Percentiles rank a stretch among this genome's conserved stretches.
phyloP scores from a whole-genome alignment of 2,329 filamentous ascomycete genomes.

The Xylariaceae sp. region DNA sequence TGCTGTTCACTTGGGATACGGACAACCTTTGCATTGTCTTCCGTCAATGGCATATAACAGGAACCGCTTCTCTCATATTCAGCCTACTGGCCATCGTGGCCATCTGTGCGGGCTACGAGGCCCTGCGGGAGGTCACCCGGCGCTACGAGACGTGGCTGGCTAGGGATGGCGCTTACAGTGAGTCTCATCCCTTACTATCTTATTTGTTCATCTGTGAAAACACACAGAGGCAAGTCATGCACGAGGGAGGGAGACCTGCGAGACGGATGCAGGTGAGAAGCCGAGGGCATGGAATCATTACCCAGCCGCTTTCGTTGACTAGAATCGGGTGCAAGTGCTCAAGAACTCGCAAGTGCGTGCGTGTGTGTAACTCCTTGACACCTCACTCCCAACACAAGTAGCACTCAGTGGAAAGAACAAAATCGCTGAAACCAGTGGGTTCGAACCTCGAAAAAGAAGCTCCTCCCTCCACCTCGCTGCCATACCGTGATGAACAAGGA shows the following conservation, averaged over 20 bases:
- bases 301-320: too few species aligned
- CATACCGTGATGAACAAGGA: slow-evolving; percentile 11
- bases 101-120: slow-evolving; percentile 90
- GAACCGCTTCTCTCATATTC: slow-evolving; percentile 68
- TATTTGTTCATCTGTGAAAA: too few species aligned
- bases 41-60: slow-evolving; percentile 79
- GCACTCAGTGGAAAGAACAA: slow-evolving; percentile 1
- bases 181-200: too few species aligned
- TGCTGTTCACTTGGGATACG: slow-evolving; percentile 97
- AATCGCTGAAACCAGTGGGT: slow-evolving; percentile 14
- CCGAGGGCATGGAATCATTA: too few species aligned
- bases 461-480: slow-evolving; percentile 7
- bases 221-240: background rate
- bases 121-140: slow-evolving; percentile 70
- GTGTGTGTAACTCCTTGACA: too few species aligned
- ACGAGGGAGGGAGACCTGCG: slow-evolving; percentile 1
- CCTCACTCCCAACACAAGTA: too few species aligned
- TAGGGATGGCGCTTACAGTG: slow-evolving; percentile 50
- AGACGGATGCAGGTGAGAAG: too few species aligned
- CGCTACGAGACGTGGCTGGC: slow-evolving; percentile 65
- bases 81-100: slow-evolving; percentile 80
- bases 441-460: slow-evolving; percentile 11
- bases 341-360: too few species aligned
- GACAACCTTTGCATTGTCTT: slow-evolving; percentile 95
- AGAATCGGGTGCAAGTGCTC: too few species aligned